Evolutionary conservation across 768 basidiomycete species (phyloP), one percentile per base, ranked within the genome.

Genomic region (Gloeopeniophorella convolvens): DNA sequence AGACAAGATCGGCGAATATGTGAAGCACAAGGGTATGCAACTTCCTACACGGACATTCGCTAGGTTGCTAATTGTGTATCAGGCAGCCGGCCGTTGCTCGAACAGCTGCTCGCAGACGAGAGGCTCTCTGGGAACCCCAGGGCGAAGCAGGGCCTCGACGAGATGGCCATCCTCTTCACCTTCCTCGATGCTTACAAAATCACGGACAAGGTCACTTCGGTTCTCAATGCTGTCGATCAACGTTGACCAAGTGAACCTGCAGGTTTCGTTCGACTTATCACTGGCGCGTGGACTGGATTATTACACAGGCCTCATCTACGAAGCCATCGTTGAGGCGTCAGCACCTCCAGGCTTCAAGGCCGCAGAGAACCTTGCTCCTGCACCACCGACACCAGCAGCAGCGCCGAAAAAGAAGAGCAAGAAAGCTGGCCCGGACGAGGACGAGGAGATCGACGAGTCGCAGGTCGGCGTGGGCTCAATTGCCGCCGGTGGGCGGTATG

Each of bases 221-320:
- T 12, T 26, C 15, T 26, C 27, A 3, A 2, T 1, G 21, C 18
- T 3, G 21, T 7, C 7, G 24, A 3, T 47, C 18, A 18, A 2
- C 3, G 13, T 26, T 16, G 27, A 32, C 2, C 28, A 23, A 27
- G 50, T n/a, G 56, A 31, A 5, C 12, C 20, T 27, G 28, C 56
- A 93, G 89, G 78, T 99, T 60, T 94, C 90, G 3, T 97, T 99
- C 63, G 95, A 99, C 67, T 78, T 98, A 57, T 96, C 93, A 2
- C 80, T 99, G 12, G 95, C 95, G n/a, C 85, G 95, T 27, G 95
- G 95, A 32, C 77, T 98, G 18, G 96, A 98, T 66, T 98, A 99
- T 68, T 98, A 99, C 69, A 99, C 95, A 2, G 96, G 96, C 15
- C 84, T 99, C 61, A 98, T 98, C 65, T 98, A 95, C 68, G 95